phyloP scores from a whole-genome alignment of 768 basidiomycete species.

The Hortiboletus campestris region DNA sequence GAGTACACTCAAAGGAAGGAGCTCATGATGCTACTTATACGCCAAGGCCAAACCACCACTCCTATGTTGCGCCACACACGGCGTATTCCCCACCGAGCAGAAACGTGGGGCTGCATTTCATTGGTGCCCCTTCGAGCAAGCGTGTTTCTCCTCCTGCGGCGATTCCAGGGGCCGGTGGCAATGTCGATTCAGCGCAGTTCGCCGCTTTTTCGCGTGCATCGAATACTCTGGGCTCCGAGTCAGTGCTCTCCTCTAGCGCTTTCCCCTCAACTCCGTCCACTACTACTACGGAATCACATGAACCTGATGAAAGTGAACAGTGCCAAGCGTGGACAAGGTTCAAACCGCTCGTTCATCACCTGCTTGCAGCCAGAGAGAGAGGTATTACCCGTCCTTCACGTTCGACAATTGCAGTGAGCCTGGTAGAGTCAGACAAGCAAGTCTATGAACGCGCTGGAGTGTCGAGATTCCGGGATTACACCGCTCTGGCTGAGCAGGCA shows the following conservation, averaged over 20 bases:
- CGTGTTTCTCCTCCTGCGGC: not conserved
- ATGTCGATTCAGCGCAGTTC: slow-evolving; percentile 1
- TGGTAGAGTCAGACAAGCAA: slow-evolving; percentile 29
- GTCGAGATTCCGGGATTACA: slow-evolving; percentile 26
- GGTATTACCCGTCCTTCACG: slow-evolving; percentile 38
- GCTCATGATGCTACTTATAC: not conserved
- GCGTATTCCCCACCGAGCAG: slow-evolving; percentile 6
- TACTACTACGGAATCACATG: not conserved
- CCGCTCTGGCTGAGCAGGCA: slow-evolving; percentile 24
- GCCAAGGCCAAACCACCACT: not conserved
- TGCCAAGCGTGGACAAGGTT: slow-evolving; percentile 29
- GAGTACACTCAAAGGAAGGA: not conserved
- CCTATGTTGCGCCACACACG: slow-evolving; percentile 1
- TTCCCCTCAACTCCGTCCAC: slow-evolving; percentile 4
- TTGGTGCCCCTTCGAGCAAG: slow-evolving; percentile 1
- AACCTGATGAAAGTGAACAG: slow-evolving; percentile 6
- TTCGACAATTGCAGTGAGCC: slow-evolving; percentile 36
- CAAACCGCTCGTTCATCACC: slow-evolving; percentile 23
- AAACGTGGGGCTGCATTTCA: slow-evolving; percentile 5
- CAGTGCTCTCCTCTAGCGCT: slow-evolving; percentile 1
- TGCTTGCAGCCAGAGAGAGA: slow-evolving; percentile 24
- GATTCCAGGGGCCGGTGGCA: not conserved
- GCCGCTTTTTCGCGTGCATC: slow-evolving; percentile 2
- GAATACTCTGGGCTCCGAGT: not conserved
- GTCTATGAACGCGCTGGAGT: slow-evolving; percentile 28